Conservation (phyloP, 2,329 filamentous ascomycete species). For the Fusarium solani-melongenae region DNA sequence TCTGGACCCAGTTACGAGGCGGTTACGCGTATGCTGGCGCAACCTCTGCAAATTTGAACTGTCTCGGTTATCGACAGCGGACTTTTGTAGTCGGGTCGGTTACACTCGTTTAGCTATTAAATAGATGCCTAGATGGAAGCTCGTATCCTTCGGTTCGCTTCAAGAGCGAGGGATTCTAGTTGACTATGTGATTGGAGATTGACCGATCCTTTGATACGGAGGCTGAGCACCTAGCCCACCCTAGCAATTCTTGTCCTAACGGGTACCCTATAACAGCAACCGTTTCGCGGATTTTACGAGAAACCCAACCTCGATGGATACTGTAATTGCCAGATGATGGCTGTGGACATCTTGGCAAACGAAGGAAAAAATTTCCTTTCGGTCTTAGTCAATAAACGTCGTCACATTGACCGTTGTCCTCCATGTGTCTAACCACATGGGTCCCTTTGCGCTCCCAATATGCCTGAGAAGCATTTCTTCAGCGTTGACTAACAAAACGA, state of each 20-base stretch:
- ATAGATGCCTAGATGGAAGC: not conserved
- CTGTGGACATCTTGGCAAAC: not conserved
- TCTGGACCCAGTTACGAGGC: slow-evolving; percentile 7
- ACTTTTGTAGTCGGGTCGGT: not conserved
- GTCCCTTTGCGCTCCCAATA: not conserved
- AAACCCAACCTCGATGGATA: not conserved
- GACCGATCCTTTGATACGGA: not conserved
- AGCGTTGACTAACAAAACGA: not conserved
- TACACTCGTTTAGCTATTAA: not conserved
- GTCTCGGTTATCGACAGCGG: not conserved
- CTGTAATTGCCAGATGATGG: not conserved
- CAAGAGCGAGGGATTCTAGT: not conserved
- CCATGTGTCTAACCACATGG: not conserved
- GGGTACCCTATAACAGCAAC: not conserved
- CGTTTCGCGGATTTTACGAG: not conserved
- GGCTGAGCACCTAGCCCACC: not conserved
- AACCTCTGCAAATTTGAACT: slow-evolving; percentile 15
- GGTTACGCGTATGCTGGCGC: slow-evolving; percentile 42
- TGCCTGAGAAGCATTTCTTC: not conserved
- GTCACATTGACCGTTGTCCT: not conserved
- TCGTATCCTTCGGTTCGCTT: not conserved
- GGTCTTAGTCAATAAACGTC: not conserved
- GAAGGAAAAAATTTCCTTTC: not conserved
- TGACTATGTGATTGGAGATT: not conserved
- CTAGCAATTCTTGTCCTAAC: not conserved